Conservation (phyloP, 768 basidiomycete species). For the Mycena filopes region DNA sequence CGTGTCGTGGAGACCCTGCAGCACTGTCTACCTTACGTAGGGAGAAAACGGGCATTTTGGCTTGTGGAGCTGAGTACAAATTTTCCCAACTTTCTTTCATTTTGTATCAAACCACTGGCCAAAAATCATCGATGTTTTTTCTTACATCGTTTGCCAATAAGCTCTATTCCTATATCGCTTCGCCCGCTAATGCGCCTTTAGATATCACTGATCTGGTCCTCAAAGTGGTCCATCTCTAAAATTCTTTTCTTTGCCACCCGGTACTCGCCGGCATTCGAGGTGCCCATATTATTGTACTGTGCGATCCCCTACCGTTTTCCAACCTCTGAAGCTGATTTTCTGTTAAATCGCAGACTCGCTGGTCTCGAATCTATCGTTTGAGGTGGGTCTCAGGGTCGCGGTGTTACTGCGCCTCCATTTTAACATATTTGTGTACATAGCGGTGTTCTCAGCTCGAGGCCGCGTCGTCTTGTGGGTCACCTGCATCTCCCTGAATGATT, state of each 20-base stretch:
- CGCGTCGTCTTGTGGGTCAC: slow-evolving; percentile 23
- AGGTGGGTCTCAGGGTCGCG: slow-evolving; percentile 4
- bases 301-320: neutral
- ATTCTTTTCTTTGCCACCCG: slow-evolving; percentile 26
- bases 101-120: too few relatives aligned
- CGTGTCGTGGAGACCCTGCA: too few relatives aligned
- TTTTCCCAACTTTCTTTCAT: too few relatives aligned
- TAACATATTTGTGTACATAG: slow-evolving; percentile 7
- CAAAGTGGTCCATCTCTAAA: slow-evolving; percentile 23
- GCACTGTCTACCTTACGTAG: too few relatives aligned
- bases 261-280: slow-evolving; percentile 31
- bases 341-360: slow-evolving; percentile 22
- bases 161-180: neutral
- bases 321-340: slow-evolving; percentile 7
- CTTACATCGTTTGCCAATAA: too few relatives aligned
- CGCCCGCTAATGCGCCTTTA: neutral
- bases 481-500: neutral
- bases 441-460: slow-evolving; percentile 23
- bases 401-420: neutral
- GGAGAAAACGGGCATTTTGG: too few relatives aligned
- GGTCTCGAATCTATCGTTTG: slow-evolving; percentile 11
- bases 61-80: too few relatives aligned
- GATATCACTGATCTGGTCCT: slow-evolving; percentile 28
- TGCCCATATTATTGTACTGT: slow-evolving; percentile 29
- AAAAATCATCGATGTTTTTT: too few relatives aligned